Conservation (phyloP, 805 yeast species). For the Teunomyces gatunensis region DNA sequence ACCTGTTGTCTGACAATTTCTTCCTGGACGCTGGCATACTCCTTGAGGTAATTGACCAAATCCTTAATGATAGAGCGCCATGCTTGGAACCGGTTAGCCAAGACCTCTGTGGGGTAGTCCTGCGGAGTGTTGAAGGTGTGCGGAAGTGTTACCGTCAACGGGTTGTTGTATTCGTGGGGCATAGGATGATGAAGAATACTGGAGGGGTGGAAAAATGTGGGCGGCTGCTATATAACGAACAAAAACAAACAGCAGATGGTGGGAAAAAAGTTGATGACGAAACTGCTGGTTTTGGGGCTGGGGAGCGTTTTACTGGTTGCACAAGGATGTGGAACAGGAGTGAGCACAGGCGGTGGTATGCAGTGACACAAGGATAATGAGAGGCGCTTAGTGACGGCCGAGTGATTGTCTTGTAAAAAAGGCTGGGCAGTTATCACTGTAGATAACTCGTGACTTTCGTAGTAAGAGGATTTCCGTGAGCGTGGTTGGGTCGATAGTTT, state of each 20-base stretch:
- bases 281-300: slow-evolving; percentile 1
- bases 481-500: background rate
- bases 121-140: slow-evolving; percentile 29
- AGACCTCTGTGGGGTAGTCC: slow-evolving; percentile 74
- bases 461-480: background rate
- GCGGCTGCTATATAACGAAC: background rate
- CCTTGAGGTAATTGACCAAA: slow-evolving; percentile 70
- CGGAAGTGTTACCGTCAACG: slow-evolving; percentile 40
- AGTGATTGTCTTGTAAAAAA: background rate
- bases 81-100: slow-evolving; percentile 79
- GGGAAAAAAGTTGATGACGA: background rate
- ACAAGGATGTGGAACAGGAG: background rate
- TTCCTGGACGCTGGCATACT: slow-evolving; percentile 81
- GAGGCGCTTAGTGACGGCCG: background rate
- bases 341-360: background rate
- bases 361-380: background rate
- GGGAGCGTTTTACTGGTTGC: background rate
- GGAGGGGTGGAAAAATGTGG: background rate
- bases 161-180: slow-evolving; percentile 22
- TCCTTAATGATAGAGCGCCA: slow-evolving; percentile 83
- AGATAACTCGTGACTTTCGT: background rate
- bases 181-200: slow-evolving; percentile 4
- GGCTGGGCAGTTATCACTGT: background rate
- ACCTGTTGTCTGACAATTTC: slow-evolving; percentile 81
- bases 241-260: background rate